phyloP scores from a whole-genome alignment of 2,329 filamentous ascomycete genomes.

The Fusarium napiforme region DNA sequence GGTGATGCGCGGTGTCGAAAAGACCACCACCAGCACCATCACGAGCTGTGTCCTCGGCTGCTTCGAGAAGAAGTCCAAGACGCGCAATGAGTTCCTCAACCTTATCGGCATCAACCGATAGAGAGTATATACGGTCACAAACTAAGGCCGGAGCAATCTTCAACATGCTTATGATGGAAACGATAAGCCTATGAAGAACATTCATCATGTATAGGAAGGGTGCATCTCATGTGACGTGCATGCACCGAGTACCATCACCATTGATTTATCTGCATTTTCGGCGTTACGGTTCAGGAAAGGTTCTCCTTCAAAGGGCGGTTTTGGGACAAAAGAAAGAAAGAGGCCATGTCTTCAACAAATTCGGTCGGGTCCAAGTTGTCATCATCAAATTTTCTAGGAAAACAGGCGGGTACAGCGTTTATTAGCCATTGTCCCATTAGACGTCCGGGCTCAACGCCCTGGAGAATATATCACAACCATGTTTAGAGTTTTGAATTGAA shows the following conservation, averaged over 20 bases:
- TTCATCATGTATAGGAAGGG: slow-evolving; percentile 31
- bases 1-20: slow-evolving; percentile 98
- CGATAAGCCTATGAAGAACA: slow-evolving; percentile 25
- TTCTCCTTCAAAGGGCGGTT: slow-evolving; percentile 24
- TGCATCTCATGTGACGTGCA: background rate
- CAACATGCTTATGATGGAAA: slow-evolving; percentile 31
- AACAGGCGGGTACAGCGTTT: slow-evolving; percentile 27
- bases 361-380: slow-evolving; percentile 39
- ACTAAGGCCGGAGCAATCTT: slow-evolving; percentile 15
- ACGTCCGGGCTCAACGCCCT: slow-evolving; percentile 49
- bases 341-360: slow-evolving; percentile 49
- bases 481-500: background rate
- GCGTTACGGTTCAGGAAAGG: slow-evolving; percentile 24
- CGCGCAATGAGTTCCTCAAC: slow-evolving; percentile 93
- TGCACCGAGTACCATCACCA: slow-evolving; percentile 22
- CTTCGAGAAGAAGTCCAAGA: slow-evolving; percentile 92
- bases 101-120: slow-evolving; percentile 71
- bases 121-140: background rate
- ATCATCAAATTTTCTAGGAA: slow-evolving; percentile 25
- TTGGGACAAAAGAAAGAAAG: slow-evolving; percentile 29
- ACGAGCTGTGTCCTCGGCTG: slow-evolving; percentile 98
- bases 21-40: slow-evolving; percentile 86
- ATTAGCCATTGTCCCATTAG: slow-evolving; percentile 41
- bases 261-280: slow-evolving; percentile 26
- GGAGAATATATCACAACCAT: slow-evolving; percentile 19